Base-by-base conservation (phyloP, 192 early-diverging fungal species). In the Umbelopsis sp. region DNA sequence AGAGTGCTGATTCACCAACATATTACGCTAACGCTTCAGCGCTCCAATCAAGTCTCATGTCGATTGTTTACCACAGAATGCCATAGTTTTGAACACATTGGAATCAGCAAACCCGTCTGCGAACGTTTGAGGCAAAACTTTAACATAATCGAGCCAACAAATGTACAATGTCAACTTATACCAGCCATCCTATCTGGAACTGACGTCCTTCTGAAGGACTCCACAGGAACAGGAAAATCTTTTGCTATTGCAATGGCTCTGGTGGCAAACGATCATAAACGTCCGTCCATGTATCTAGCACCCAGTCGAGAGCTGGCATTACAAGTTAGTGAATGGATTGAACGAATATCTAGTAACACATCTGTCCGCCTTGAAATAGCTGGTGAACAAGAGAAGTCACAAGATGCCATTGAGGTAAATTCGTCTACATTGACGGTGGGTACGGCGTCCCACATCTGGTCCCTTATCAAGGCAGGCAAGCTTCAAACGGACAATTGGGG, bases 161-260 rank as follows among this genome's bases (percentile, higher is more conserved):
- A 24, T 22, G 72, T 80, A 16, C 87, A 88, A 67, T 22, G 52
- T 21, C 34, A 65, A 31, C 79, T 83, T 36, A 83, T 86, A 10
- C 83, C 85, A 1, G 65, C 75, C 12, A 80, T 85, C 22, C 67
- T 84, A 0, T 20, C 68, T 4, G 77, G 79, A 8, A 74, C 72
- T 34, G 85, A 88, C 47, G 74, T 88, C 0, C 45, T 86, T 21
- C 72, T 88, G 24, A 76, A 84, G 20, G 87, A 88, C 56, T 67
- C 76, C 0, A 84, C 87, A 4, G 87, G 87, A 17, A 85, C 85
- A 2, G 87, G 87, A 17, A 88, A 88, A 68, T 81, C 85, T 21
- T 86, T 88, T 71, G 87, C 85, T 1, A 66, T 86, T 45, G 73
- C 83, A 10, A 53, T 86, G 4, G 47, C 85, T 1, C 66, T 86